These are phyloP conservation scores for Penicillium freii DNA, from an alignment of 2,329 filamentous ascomycete species.

Conservation along the genomic window DNA sequence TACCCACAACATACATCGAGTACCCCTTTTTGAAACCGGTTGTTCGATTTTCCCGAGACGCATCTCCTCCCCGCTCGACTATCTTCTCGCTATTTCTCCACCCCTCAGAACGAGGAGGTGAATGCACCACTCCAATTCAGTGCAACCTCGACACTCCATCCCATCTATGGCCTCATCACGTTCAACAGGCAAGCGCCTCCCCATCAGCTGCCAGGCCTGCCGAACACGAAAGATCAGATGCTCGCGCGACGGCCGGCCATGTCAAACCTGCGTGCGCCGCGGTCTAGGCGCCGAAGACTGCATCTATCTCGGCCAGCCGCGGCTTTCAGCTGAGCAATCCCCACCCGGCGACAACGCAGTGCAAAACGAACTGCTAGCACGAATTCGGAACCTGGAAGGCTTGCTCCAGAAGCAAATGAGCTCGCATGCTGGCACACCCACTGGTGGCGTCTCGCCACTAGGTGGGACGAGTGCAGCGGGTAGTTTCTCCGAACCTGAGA, in stretches of 20 bases:
- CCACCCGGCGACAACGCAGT: slow-evolving; percentile 23
- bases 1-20: slow-evolving; percentile 2
- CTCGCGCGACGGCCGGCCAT: slow-evolving; percentile 40
- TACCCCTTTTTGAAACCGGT: background rate
- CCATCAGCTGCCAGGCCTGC: slow-evolving; percentile 44
- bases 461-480: slow-evolving; percentile 27
- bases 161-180: slow-evolving; percentile 28
- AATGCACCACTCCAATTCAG: background rate
- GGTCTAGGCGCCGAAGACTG: slow-evolving; percentile 39
- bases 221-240: slow-evolving; percentile 43
- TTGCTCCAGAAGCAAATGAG: slow-evolving; percentile 36
- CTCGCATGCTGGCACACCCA: slow-evolving; percentile 24
- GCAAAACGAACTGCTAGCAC: slow-evolving; percentile 34
- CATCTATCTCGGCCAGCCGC: slow-evolving; percentile 38
- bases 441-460: slow-evolving; percentile 27
- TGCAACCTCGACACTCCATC: background rate
- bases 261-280: slow-evolving; percentile 41
- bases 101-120: background rate
- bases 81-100: background rate
- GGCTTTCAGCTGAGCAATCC: slow-evolving; percentile 29
- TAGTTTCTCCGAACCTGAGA: slow-evolving; percentile 28
- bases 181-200: slow-evolving; percentile 36
- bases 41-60: background rate
- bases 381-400: slow-evolving; percentile 38
- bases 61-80: background rate